These are phyloP conservation scores for Chaetomium strumarium DNA, from an alignment of 2,329 filamentous ascomycete genomes.

Conservation along the genomic window DNA sequence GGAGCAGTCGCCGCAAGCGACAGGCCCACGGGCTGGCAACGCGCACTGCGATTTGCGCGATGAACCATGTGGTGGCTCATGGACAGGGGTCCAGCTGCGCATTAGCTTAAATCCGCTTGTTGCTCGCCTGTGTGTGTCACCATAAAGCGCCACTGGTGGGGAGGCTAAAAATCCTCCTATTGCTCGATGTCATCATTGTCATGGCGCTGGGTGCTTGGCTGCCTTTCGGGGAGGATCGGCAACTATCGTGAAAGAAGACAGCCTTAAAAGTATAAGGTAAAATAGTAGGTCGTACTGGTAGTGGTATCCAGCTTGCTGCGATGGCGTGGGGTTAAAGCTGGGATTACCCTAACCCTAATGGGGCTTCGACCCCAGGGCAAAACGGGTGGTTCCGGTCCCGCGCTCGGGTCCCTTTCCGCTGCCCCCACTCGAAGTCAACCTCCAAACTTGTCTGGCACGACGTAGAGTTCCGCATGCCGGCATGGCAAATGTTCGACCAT, in stretches of 20 bases:
- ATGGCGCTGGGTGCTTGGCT: background rate
- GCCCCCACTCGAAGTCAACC: slow-evolving; percentile 4
- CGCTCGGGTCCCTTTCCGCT: background rate
- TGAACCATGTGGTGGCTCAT: slow-evolving; percentile 19
- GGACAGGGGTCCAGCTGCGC: slow-evolving; percentile 6
- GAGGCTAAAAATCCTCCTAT: background rate
- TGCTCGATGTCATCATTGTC: background rate
- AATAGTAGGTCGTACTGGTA: too few species aligned
- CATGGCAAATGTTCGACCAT: slow-evolving; percentile 8
- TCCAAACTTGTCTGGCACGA: background rate
- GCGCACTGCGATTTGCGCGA: slow-evolving; percentile 21
- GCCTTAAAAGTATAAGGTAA: too few species aligned
- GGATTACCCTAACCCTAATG: background rate
- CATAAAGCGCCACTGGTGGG: background rate
- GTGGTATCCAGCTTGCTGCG: background rate
- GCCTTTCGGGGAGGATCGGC: background rate
- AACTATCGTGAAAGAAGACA: background rate
- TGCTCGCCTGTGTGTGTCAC: slow-evolving; percentile 1
- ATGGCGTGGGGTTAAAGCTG: too few species aligned
- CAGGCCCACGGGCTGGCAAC: slow-evolving; percentile 19
- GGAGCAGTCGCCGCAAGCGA: slow-evolving; percentile 17
- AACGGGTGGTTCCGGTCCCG: background rate
- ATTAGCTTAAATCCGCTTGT: slow-evolving; percentile 1
- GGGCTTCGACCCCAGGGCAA: background rate
- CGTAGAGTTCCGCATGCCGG: background rate